These are phyloP conservation scores for Suhomyces coccinellae DNA, from an alignment of 1,139 yeast genomes.

Conservation along the genomic window DNA sequence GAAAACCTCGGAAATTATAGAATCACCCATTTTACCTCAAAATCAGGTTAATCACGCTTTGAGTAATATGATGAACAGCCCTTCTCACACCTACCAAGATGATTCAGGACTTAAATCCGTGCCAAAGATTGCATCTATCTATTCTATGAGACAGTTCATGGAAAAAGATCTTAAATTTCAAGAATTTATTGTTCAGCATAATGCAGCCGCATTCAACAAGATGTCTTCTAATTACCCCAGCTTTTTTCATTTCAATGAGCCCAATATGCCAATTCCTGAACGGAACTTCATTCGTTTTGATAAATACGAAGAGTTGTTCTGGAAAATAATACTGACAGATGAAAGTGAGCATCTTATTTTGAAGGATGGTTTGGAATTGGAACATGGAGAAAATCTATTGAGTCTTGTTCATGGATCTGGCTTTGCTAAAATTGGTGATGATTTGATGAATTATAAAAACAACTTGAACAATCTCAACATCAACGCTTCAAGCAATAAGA, in stretches of 20 bases:
- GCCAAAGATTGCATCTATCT: conserved; percentile 42
- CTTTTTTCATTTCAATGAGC: conserved; percentile 13
- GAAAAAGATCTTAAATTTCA: conserved; percentile 50
- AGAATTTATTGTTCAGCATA: conserved; percentile 30
- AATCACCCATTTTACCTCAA: conserved; percentile 28
- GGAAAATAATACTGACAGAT: conserved; percentile 41
- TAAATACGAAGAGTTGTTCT: conserved; percentile 47
- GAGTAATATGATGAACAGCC: conserved; percentile 17
- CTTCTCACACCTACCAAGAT: conserved; percentile 28
- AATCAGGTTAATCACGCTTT: conserved; percentile 31
- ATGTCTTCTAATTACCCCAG: conserved; percentile 11
- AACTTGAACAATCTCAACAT: conserved; percentile 19
- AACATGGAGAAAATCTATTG: conserved; percentile 30
- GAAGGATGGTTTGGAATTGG: conserved; percentile 32
- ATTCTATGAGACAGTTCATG: conserved; percentile 52
- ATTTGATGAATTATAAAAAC: conserved; percentile 25
- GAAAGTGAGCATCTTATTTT: conserved; percentile 10
- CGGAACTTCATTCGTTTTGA: conserved; percentile 23
- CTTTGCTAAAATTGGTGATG: conserved; percentile 29
- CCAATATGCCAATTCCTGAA: conserved; percentile 20
- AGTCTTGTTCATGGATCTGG: conserved; percentile 28
- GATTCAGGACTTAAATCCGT: conserved; percentile 26
- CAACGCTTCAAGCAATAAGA: conserved; percentile 14
- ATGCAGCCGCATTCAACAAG: conserved; percentile 20
- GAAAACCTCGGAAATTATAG: conserved; percentile 19